Evolutionary conservation across 352 stramenopile species (phyloP).

Genomic region (Phytophthora melonis): DNA sequence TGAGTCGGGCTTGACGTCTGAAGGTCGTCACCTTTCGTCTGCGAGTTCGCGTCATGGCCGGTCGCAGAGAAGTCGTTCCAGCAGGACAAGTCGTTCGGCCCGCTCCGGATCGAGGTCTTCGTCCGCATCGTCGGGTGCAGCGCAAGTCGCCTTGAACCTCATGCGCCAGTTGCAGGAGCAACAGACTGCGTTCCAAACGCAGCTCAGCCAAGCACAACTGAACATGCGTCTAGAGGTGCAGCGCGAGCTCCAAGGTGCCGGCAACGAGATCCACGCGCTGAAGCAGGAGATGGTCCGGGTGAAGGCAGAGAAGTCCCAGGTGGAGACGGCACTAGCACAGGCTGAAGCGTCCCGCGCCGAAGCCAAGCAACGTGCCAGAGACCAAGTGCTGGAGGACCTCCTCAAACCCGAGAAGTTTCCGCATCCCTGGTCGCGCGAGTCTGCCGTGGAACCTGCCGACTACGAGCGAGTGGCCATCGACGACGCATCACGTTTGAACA

Average conservation of each 20-base stretch:
- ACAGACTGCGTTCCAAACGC: not conserved
- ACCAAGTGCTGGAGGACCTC: not conserved
- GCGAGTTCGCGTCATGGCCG: not conserved
- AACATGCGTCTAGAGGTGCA: not conserved
- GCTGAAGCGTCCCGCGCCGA: not conserved
- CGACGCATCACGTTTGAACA: too few relatives aligned
- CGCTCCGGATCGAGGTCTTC: too few relatives aligned
- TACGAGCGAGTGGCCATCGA: not conserved
- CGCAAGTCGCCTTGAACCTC: too few relatives aligned
- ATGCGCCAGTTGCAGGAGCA: constrained; percentile 1
- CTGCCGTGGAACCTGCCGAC: not conserved
- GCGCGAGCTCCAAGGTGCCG: not conserved
- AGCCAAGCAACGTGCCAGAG: not conserved
- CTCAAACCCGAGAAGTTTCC: not conserved
- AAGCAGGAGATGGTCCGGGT: not conserved
- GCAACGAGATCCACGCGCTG: too few relatives aligned
- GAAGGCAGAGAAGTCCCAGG: not conserved
- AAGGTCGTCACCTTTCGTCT: not conserved
- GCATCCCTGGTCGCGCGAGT: not conserved
- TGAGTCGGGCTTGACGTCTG: not conserved
- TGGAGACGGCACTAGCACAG: not conserved
- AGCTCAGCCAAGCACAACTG: not conserved
- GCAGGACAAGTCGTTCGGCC: not conserved
- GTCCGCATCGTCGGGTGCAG: too few relatives aligned
- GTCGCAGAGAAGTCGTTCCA: not conserved